Evolutionary conservation across 352 stramenopile species (phyloP).

Genomic region (Globisporangium cylindrosporum): DNA sequence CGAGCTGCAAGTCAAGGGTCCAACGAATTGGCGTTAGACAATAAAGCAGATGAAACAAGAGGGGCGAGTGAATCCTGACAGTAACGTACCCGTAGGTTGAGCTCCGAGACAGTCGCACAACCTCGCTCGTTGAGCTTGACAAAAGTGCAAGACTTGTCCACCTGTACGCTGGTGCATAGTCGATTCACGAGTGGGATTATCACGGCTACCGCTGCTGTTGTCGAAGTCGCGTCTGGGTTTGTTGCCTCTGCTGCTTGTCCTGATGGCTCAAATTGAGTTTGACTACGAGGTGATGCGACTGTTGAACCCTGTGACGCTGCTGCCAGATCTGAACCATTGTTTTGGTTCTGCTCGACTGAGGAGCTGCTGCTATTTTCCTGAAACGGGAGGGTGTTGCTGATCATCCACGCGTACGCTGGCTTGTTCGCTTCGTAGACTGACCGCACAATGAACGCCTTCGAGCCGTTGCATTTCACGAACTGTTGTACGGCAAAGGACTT

Average conservation of each 20-base stretch:
- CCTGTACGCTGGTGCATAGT: slow-evolving; percentile 60
- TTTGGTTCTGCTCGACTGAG: background rate
- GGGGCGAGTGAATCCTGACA: background rate
- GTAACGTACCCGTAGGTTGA: slow-evolving; percentile 55
- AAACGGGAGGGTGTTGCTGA: slow-evolving; percentile 65
- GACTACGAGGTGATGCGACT: slow-evolving; percentile 8
- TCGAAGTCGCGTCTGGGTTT: slow-evolving; percentile 9
- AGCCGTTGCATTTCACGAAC: slow-evolving; percentile 67
- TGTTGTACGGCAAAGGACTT: slow-evolving; percentile 75
- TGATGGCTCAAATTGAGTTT: slow-evolving; percentile 8
- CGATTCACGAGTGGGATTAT: slow-evolving; percentile 40
- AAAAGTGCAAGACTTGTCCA: slow-evolving; percentile 70
- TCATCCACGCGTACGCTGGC: slow-evolving; percentile 71
- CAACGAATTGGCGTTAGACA: background rate
- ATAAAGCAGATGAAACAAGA: background rate
- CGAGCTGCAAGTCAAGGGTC: slow-evolving; percentile 34
- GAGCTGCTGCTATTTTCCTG: slow-evolving; percentile 17
- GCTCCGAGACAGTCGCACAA: slow-evolving; percentile 58
- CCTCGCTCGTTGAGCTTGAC: slow-evolving; percentile 77
- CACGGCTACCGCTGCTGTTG: slow-evolving; percentile 7
- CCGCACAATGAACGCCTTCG: slow-evolving; percentile 70
- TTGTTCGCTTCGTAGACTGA: slow-evolving; percentile 63
- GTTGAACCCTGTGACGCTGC: background rate
- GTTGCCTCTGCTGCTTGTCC: background rate
- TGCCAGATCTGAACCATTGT: background rate